phyloP scores from a whole-genome alignment of 2,329 filamentous ascomycete species.

The Coniella vitis region DNA sequence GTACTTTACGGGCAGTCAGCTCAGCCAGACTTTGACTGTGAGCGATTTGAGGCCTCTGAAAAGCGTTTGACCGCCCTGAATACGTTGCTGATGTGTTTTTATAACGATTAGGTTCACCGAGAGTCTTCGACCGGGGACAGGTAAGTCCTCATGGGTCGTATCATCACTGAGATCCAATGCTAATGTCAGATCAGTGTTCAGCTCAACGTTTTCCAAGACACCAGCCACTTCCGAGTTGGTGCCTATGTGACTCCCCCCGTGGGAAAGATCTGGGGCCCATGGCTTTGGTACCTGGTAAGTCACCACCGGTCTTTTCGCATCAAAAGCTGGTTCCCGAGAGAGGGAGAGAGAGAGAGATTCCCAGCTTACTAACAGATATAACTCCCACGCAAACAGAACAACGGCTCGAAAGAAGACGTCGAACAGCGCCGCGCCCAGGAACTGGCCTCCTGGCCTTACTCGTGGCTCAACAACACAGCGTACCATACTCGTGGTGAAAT shows the following conservation, averaged over 20 bases:
- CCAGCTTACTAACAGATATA: not conserved
- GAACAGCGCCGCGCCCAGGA: constrained; percentile 32
- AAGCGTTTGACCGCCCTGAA: no score
- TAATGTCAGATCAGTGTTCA: no score
- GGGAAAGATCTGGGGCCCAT: constrained; percentile 38
- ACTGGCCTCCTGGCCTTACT: constrained; percentile 38
- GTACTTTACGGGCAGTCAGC: constrained; percentile 44
- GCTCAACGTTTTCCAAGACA: constrained; percentile 49
- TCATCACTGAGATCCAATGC: no score
- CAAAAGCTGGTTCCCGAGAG: no score
- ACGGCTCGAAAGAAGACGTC: constrained; percentile 38
- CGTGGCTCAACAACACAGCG: constrained; percentile 37
- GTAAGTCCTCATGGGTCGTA: no score
- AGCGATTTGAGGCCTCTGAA: not conserved
- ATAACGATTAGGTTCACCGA: constrained; percentile 33
- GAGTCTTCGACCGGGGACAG: constrained; percentile 43
- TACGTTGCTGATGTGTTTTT: not conserved
- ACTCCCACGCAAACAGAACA: constrained; percentile 27
- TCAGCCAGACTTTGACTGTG: constrained; percentile 43
- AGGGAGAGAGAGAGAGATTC: not conserved
- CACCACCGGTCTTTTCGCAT: constrained; percentile 3
- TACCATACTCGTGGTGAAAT: constrained; percentile 44
- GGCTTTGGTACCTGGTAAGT: constrained; percentile 33
- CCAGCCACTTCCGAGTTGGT: constrained; percentile 33
- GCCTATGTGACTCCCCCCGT: constrained; percentile 29